phyloP scores from a whole-genome alignment of 768 basidiomycete species.

The Auriculariales sp. region DNA sequence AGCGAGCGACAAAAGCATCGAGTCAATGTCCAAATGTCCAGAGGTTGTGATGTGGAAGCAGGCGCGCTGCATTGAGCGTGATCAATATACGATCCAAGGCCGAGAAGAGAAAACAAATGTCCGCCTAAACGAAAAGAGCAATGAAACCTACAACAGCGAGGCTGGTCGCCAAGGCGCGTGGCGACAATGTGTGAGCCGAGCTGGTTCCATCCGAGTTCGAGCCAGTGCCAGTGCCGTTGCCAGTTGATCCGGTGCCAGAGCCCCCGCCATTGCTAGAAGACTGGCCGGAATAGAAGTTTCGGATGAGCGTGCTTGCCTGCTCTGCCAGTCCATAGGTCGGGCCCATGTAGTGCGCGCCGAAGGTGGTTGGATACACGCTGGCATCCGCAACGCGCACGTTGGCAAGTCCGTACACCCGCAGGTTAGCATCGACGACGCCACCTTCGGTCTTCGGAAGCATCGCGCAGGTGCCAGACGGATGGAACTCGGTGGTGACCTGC shows the following conservation, averaged over 20 bases:
- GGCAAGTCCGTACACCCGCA: slow-evolving; percentile 39
- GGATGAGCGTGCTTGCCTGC: slow-evolving; percentile 29
- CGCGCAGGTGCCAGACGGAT: slow-evolving; percentile 41
- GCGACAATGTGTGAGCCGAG: no score
- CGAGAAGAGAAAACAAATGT: no score
- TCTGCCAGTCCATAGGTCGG: slow-evolving; percentile 32
- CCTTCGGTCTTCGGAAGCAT: slow-evolving; percentile 39
- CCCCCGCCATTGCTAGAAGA: neutral
- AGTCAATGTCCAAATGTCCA: no score
- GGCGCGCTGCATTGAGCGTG: no score
- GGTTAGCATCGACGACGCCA: slow-evolving; percentile 42
- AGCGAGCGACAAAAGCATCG: no score
- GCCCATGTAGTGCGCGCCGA: slow-evolving; percentile 27
- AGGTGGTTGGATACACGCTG: slow-evolving; percentile 40
- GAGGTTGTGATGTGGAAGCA: no score
- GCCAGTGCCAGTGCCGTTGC: neutral
- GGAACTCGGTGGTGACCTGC: slow-evolving; percentile 37
- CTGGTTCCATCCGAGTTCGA: no score
- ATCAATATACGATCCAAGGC: no score
- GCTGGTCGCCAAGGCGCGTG: no score
- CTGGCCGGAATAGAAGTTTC: slow-evolving; percentile 23
- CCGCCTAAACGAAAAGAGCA: no score
- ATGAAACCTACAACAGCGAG: no score
- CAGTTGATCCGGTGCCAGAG: no score
- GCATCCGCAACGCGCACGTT: slow-evolving; percentile 48